A percentile compares a stretch with the other conserved stretches of the same genome.
phyloP scores from a whole-genome alignment of 768 basidiomycete species.

The Boletus pseudopeckii region DNA sequence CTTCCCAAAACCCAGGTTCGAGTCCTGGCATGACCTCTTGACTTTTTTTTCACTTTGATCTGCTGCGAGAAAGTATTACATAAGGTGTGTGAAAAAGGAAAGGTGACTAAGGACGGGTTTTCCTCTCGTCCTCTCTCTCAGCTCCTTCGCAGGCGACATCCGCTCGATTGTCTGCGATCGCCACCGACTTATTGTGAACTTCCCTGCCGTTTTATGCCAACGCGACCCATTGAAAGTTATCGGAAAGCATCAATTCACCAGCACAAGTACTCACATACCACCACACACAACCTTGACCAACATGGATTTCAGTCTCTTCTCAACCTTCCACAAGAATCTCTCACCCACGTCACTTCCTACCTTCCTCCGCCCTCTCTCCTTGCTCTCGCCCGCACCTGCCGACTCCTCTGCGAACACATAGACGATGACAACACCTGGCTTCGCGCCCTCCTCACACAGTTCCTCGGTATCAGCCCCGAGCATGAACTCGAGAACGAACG shows the following conservation, averaged over 20 bases:
- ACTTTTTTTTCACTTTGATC: not conserved
- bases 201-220: constrained; percentile 60
- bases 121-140: not conserved
- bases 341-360: constrained; percentile 72
- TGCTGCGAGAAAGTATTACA: not conserved
- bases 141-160: constrained; percentile 19
- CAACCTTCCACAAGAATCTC: constrained; percentile 63
- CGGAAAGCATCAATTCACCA: constrained; percentile 34
- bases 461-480: constrained; percentile 66
- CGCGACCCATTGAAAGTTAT: constrained; percentile 44
- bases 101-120: not conserved
- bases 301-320: constrained; percentile 51
- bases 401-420: constrained; percentile 58
- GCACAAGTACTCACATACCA: constrained; percentile 26
- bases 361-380: constrained; percentile 63
- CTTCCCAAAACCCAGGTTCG: constrained; percentile 29
- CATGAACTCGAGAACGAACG: constrained; percentile 44
- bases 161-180: constrained; percentile 24
- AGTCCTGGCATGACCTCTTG: constrained; percentile 23
- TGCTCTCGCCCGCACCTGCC: constrained; percentile 52
- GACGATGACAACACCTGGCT: constrained; percentile 79
- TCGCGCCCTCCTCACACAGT: constrained; percentile 66
- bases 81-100: not conserved
- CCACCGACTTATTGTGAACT: constrained; percentile 5
- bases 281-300: constrained; percentile 34